Conservation (phyloP, 768 basidiomycete genomes). For the Imleria badia region DNA sequence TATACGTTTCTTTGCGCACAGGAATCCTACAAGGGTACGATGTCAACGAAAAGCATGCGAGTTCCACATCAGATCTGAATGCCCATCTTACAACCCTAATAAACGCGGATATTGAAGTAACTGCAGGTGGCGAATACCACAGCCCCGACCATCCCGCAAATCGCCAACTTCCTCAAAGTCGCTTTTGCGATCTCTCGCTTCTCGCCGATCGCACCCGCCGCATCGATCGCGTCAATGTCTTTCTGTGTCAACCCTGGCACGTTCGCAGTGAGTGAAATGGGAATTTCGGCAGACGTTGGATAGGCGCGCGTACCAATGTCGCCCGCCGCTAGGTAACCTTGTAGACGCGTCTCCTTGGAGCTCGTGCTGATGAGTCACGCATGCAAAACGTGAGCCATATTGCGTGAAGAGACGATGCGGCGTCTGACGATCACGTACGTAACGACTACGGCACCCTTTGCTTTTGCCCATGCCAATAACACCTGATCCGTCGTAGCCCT, state of each 20-base stretch:
- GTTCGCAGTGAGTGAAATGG: neutral
- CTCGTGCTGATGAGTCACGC: slow-evolving; percentile 47
- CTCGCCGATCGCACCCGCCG: slow-evolving; percentile 44
- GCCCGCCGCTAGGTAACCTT: slow-evolving; percentile 66
- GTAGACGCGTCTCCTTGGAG: slow-evolving; percentile 61
- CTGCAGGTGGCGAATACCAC: slow-evolving; percentile 5
- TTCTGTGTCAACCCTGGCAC: slow-evolving; percentile 45
- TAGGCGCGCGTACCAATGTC: slow-evolving; percentile 47
- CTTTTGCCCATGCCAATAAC: slow-evolving; percentile 68
- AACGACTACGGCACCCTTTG: slow-evolving; percentile 65
- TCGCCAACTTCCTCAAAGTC: neutral
- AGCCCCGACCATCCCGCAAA: slow-evolving; percentile 2
- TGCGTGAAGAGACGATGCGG: too few relatives aligned
- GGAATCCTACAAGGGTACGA: too few relatives aligned
- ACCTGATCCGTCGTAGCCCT: slow-evolving; percentile 63
- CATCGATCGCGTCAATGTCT: slow-evolving; percentile 57
- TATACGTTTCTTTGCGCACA: too few relatives aligned
- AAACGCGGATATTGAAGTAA: slow-evolving; percentile 7
- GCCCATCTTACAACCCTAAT: neutral
- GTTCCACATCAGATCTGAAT: too few relatives aligned
- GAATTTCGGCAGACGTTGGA: neutral
- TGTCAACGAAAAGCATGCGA: too few relatives aligned
- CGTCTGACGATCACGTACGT: slow-evolving; percentile 42
- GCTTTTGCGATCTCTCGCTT: neutral
- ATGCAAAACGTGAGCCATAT: neutral